Evolutionary conservation across 441 rosid genomes (phyloP).

Genomic region (Bruguiera hainesii): DNA sequence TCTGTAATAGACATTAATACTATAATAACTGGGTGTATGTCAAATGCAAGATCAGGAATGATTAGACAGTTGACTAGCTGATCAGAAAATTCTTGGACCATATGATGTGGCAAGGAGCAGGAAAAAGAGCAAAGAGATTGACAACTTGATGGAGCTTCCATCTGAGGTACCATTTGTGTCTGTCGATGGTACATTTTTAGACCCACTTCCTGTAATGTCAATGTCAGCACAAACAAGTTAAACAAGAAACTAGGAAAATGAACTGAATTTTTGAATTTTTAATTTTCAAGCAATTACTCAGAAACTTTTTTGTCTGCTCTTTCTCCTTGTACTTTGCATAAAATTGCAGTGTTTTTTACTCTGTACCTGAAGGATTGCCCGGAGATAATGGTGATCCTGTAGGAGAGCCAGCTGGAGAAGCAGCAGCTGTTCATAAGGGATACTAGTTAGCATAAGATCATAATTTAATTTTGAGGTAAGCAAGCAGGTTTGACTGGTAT

Average conservation of each 20-base stretch:
- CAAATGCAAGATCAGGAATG: neutral
- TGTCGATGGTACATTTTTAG: slow-evolving; percentile 63
- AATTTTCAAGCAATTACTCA: neutral
- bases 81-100: slow-evolving; percentile 29
- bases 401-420: slow-evolving; percentile 67
- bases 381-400: slow-evolving; percentile 54
- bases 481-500: neutral
- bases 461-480: neutral
- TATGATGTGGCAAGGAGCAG: slow-evolving; percentile 52
- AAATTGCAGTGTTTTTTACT: neutral
- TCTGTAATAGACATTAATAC: neutral
- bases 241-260: neutral
- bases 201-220: slow-evolving; percentile 47
- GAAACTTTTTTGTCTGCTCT: neutral
- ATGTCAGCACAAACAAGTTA: neutral
- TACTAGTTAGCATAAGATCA: slow-evolving; percentile 13
- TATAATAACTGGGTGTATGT: neutral
- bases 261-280: neutral
- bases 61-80: slow-evolving; percentile 1
- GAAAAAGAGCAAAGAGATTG: slow-evolving; percentile 45
- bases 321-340: neutral
- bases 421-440: slow-evolving; percentile 44
- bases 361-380: slow-evolving; percentile 48
- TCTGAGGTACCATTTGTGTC: slow-evolving; percentile 49
- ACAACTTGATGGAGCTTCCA: slow-evolving; percentile 54